phyloP scores from a whole-genome alignment of 768 basidiomycete genomes.

The Solioccasus polychromus region DNA sequence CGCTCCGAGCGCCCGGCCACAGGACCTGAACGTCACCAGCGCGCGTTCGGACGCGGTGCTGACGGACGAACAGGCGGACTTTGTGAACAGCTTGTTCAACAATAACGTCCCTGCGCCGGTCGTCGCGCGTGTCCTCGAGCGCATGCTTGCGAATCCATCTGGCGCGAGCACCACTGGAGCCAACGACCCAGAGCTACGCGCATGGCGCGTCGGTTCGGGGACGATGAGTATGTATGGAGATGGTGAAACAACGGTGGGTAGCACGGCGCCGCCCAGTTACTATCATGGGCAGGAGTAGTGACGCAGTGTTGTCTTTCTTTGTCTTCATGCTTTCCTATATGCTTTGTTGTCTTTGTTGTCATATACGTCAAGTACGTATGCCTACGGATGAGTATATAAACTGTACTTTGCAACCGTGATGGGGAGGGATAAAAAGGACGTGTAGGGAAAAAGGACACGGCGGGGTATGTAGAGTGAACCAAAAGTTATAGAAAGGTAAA shows the following conservation, averaged over 20 bases:
- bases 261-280: constrained; percentile 24
- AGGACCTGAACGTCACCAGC: background rate
- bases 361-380: too few species aligned
- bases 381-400: too few species aligned
- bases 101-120: constrained; percentile 26
- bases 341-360: too few species aligned
- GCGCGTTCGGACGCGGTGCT: background rate
- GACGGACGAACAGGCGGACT: constrained; percentile 25
- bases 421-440: too few species aligned
- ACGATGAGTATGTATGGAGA: constrained; percentile 37
- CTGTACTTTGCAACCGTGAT: too few species aligned
- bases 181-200: constrained; percentile 14
- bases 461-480: too few species aligned
- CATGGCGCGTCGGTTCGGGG: background rate
- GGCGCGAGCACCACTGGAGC: constrained; percentile 8
- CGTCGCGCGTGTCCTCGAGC: constrained; percentile 24
- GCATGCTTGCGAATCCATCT: constrained; percentile 23
- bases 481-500: too few species aligned
- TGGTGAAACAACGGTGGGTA: constrained; percentile 26
- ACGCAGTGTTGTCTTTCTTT: too few species aligned
- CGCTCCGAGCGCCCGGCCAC: background rate
- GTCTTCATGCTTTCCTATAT: too few species aligned
- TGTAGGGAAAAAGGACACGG: too few species aligned
- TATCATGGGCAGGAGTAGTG: constrained; percentile 14
- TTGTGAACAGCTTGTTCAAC: constrained; percentile 24